phyloP scores from a whole-genome alignment of 2,329 filamentous ascomycete species.

The Penicillium verrucosum region DNA sequence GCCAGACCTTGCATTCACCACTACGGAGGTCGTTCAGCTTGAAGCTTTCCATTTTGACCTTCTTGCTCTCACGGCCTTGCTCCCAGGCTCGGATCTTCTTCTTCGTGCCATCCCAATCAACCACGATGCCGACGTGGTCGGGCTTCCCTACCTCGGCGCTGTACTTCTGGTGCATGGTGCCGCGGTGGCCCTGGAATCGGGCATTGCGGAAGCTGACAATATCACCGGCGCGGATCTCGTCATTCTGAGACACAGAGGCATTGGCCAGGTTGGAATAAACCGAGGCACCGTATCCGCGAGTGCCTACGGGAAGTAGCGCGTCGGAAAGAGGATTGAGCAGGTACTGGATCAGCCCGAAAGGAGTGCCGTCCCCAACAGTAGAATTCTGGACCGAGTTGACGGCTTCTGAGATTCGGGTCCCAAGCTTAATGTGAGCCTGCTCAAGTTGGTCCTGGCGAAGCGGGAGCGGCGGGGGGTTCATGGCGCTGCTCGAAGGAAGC shows the following conservation, averaged over 20 bases:
- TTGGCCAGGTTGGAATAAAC: slow-evolving; percentile 96
- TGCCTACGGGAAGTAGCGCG: slow-evolving; percentile 80
- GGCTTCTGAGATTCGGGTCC: slow-evolving; percentile 70
- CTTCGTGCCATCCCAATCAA: slow-evolving; percentile 98
- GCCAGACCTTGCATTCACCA: slow-evolving; percentile 96
- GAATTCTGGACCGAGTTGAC: slow-evolving; percentile 71
- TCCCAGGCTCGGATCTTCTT: slow-evolving; percentile 97
- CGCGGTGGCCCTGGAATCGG: slow-evolving; percentile 91
- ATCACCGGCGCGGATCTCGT: slow-evolving; percentile 90
- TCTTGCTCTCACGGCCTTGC: slow-evolving; percentile 88
- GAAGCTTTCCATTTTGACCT: slow-evolving; percentile 91
- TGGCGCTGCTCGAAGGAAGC: slow-evolving; percentile 80
- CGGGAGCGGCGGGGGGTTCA: slow-evolving; percentile 71
- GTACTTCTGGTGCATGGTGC: slow-evolving; percentile 94
- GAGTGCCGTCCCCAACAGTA: slow-evolving; percentile 78
- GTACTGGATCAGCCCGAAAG: slow-evolving; percentile 72
- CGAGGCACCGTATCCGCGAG: slow-evolving; percentile 81
- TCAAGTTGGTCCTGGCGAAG: slow-evolving; percentile 93
- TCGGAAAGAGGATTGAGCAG: slow-evolving; percentile 70
- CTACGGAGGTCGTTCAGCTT: slow-evolving; percentile 86
- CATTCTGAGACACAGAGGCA: slow-evolving; percentile 81
- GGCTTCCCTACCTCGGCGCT: slow-evolving; percentile 80
- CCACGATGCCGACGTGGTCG: slow-evolving; percentile 83
- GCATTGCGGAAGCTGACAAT: slow-evolving; percentile 91
- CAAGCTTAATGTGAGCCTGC: slow-evolving; percentile 75